These are phyloP conservation scores for Galerina sulciceps DNA, from an alignment of 768 basidiomycete species.

Conservation along the genomic window DNA sequence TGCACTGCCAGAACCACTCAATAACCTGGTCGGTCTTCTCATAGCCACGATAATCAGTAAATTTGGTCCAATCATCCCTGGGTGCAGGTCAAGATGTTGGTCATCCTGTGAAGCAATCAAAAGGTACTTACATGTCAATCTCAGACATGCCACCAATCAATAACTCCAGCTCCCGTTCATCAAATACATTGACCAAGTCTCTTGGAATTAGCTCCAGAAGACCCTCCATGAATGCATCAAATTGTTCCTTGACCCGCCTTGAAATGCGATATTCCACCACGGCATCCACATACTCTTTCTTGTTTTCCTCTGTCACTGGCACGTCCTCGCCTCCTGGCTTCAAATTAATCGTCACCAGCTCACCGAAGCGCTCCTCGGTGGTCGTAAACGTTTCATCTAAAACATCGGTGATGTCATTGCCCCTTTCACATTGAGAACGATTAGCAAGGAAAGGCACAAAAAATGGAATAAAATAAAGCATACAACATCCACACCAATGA, in stretches of 20 bases:
- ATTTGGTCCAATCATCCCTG: slow-evolving; percentile 91
- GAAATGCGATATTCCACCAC: slow-evolving; percentile 86
- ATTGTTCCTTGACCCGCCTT: slow-evolving; percentile 81
- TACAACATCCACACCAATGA: slow-evolving; percentile 79
- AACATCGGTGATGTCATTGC: slow-evolving; percentile 77
- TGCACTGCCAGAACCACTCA: slow-evolving; percentile 96
- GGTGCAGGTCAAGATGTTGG: slow-evolving; percentile 1
- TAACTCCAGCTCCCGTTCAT: slow-evolving; percentile 87
- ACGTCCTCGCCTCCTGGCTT: slow-evolving; percentile 63
- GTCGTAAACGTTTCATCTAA: slow-evolving; percentile 75
- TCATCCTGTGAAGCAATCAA: slow-evolving; percentile 2
- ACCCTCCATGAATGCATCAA: slow-evolving; percentile 84
- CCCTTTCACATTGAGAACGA: slow-evolving; percentile 40
- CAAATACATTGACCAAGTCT: slow-evolving; percentile 87
- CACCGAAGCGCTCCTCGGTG: slow-evolving; percentile 78
- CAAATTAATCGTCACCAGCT: slow-evolving; percentile 69
- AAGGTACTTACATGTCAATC: slow-evolving; percentile 71
- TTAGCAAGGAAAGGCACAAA: not conserved
- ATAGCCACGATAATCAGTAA: slow-evolving; percentile 90
- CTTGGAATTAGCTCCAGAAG: slow-evolving; percentile 83
- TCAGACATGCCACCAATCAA: slow-evolving; percentile 94
- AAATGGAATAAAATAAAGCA: slow-evolving; percentile 28
- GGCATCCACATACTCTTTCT: slow-evolving; percentile 76
- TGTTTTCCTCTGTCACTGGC: slow-evolving; percentile 74
- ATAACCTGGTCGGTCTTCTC: slow-evolving; percentile 87